A percentile compares a stretch with the other conserved stretches of the same genome.
These are phyloP conservation scores for Globisporangium echinulatum DNA, from an alignment of 352 stramenopile genomes.

Conservation along the genomic window DNA sequence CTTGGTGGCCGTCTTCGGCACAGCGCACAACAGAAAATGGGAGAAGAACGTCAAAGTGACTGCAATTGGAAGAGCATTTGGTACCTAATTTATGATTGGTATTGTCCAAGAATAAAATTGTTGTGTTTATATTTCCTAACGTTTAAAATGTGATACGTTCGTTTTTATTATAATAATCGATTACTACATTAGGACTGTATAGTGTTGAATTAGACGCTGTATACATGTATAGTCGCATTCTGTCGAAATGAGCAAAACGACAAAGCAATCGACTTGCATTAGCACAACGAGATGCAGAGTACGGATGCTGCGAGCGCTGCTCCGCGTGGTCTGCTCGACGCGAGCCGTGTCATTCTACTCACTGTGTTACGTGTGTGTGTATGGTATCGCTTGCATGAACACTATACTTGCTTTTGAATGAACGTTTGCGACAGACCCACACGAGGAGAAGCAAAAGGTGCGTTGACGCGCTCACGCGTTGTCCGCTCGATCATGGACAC, in stretches of 20 bases:
- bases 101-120: too few species aligned
- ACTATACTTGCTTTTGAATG: background rate
- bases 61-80: too few species aligned
- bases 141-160: too few species aligned
- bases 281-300: background rate
- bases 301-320: background rate
- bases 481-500: background rate
- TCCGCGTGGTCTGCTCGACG: background rate
- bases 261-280: background rate
- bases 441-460: constrained; percentile 86
- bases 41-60: too few species aligned
- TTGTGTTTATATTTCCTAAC: too few species aligned
- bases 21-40: too few species aligned
- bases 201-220: too few species aligned
- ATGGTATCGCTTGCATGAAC: background rate
- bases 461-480: background rate
- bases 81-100: too few species aligned
- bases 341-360: background rate
- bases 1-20: too few species aligned
- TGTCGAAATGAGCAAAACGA: constrained; percentile 3
- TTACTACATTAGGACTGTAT: too few species aligned
- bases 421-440: constrained; percentile 35
- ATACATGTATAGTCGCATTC: too few species aligned
- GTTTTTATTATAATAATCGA: too few species aligned
- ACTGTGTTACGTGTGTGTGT: background rate